These are phyloP conservation scores for Toxoplasma gondii DNA, from an alignment of 169 alveolate genomes.

Conservation along the genomic window DNA sequence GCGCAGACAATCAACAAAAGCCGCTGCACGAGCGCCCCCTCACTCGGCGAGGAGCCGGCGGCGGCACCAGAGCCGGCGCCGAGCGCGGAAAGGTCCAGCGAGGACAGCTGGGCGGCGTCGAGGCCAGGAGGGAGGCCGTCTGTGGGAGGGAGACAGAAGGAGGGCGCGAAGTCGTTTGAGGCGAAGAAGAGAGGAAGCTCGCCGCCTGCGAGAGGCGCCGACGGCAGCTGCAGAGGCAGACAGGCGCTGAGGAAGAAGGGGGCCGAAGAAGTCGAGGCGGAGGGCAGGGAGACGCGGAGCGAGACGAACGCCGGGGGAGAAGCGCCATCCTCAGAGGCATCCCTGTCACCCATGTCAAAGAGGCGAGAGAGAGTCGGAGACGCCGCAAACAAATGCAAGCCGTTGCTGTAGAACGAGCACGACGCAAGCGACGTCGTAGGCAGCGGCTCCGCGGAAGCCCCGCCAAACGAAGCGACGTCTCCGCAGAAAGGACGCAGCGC, in stretches of 20 bases:
- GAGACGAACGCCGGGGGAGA: background rate
- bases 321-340: background rate
- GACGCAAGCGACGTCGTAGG: background rate
- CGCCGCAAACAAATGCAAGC: background rate
- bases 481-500: background rate
- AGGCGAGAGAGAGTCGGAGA: background rate
- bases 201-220: slow-evolving; percentile 22
- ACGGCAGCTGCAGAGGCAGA: slow-evolving; percentile 9
- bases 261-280: background rate
- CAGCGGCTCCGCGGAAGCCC: background rate
- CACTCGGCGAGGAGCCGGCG: background rate
- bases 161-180: background rate
- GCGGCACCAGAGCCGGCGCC: background rate
- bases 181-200: background rate
- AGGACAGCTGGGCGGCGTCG: background rate
- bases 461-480: background rate
- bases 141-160: background rate
- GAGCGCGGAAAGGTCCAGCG: background rate
- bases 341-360: background rate
- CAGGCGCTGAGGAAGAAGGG: slow-evolving; percentile 11
- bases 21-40: background rate
- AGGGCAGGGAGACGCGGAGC: slow-evolving; percentile 14
- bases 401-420: slow-evolving; percentile 44
- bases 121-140: background rate
- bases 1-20: background rate